Evolutionary conservation across 345 rosid genomes (phyloP).

Genomic region (Euclidium syriacum): DNA sequence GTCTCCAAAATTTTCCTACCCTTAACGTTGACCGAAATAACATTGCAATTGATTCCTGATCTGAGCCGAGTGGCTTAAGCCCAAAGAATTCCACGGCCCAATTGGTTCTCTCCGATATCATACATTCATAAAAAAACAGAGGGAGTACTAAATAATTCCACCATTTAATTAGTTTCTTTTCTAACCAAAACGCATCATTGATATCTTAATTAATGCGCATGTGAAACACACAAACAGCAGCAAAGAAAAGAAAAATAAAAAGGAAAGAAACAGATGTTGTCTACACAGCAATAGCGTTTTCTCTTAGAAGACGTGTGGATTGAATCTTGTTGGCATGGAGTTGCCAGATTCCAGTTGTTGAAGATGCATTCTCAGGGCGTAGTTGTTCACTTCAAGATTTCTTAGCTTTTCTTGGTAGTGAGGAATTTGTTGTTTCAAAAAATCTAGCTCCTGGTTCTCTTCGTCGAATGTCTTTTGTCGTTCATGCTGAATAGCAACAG

Average conservation of each 20-base stretch:
- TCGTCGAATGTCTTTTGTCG: conserved; percentile 67
- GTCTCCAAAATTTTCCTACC: too few species aligned
- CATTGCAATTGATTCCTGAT: background rate
- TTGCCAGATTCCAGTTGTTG: conserved; percentile 64
- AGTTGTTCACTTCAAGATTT: conserved; percentile 75
- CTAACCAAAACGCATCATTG: conserved; percentile 5
- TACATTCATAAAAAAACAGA: too few species aligned
- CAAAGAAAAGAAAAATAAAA: background rate
- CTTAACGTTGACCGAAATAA: conserved; percentile 13
- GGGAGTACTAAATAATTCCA: too few species aligned
- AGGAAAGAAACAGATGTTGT: background rate
- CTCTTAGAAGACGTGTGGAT: conserved; percentile 72
- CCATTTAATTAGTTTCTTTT: too few species aligned
- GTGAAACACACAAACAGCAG: background rate
- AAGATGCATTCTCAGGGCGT: conserved; percentile 69
- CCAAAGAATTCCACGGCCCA: background rate
- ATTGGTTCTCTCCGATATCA: background rate
- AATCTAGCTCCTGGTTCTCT: conserved; percentile 49
- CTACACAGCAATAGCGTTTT: conserved; percentile 7
- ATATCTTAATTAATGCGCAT: background rate
- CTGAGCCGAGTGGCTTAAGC: background rate
- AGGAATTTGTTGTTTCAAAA: conserved; percentile 58
- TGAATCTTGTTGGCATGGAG: conserved; percentile 59
- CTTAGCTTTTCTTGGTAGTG: conserved; percentile 77
- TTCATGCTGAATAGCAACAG: conserved; percentile 83